These are phyloP conservation scores for Globisporangium okanoganense DNA, from an alignment of 352 stramenopile species.

Conservation along the genomic window DNA sequence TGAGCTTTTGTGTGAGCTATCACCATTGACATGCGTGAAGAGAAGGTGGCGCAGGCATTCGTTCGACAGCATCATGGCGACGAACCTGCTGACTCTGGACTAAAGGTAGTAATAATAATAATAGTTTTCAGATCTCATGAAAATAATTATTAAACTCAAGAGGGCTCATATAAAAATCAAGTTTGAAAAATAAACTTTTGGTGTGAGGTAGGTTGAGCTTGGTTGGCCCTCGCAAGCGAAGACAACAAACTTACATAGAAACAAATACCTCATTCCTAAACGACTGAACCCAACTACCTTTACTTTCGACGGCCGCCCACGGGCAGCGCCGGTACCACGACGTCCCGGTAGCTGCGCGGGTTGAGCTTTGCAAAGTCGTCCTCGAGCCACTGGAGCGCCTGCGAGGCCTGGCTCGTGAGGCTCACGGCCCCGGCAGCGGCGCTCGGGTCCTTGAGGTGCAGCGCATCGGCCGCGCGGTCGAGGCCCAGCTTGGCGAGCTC, in stretches of 20 bases:
- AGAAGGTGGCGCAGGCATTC: constrained; percentile 23
- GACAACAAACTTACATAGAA: neutral
- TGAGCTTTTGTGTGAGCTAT: constrained; percentile 9
- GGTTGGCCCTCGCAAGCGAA: neutral
- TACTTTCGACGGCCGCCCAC: constrained; percentile 1
- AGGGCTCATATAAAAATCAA: neutral
- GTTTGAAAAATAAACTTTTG: neutral
- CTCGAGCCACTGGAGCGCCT: constrained; percentile 27
- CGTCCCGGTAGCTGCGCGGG: constrained; percentile 30
- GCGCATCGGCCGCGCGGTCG: constrained; percentile 24
- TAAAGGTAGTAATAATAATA: neutral
- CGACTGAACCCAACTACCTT: neutral
- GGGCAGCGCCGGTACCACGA: constrained; percentile 14
- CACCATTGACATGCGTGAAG: constrained; percentile 36
- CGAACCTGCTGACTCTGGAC: neutral
- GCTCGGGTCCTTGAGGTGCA: constrained; percentile 28
- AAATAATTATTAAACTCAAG: neutral
- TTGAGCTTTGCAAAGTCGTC: constrained; percentile 27
- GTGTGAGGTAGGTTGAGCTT: neutral
- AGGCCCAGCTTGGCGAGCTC: constrained; percentile 28
- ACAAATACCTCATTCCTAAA: neutral
- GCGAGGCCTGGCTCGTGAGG: constrained; percentile 22
- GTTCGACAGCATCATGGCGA: neutral
- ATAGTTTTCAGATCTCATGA: neutral
- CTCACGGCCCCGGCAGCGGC: constrained; percentile 14